Evolutionary conservation across 1,284 basidiomycete genomes (phyloP).

Genomic region (Gomphus bonarii): DNA sequence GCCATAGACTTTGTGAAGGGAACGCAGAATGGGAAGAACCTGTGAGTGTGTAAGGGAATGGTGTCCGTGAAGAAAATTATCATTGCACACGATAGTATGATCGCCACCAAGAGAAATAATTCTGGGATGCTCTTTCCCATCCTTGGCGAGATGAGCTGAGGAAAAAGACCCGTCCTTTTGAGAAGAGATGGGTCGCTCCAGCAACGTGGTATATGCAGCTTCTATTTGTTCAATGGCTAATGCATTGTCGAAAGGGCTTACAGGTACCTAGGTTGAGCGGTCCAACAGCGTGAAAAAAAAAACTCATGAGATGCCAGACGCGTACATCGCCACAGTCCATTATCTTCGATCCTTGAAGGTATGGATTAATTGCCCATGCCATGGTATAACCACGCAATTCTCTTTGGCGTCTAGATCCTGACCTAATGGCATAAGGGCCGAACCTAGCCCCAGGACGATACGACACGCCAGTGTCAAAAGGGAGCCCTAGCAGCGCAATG

Average conservation of each 20-base stretch:
- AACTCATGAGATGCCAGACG: conserved; percentile 3
- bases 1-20: conserved; percentile 62
- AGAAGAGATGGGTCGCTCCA: conserved; percentile 40
- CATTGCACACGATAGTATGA: conserved; percentile 58
- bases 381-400: conserved; percentile 48
- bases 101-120: conserved; percentile 70
- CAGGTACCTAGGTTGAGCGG: conserved; percentile 40
- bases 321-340: conserved; percentile 76
- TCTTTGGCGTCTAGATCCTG: conserved; percentile 60
- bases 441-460: conserved; percentile 73
- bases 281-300: not conserved
- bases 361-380: conserved; percentile 62
- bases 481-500: conserved; percentile 70
- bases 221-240: conserved; percentile 73
- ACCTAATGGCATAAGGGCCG: conserved; percentile 72
- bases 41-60: not conserved
- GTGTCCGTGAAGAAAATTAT: not conserved
- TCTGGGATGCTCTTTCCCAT: conserved; percentile 50
- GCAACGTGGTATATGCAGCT: conserved; percentile 61
- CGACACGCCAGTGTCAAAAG: conserved; percentile 66
- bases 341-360: conserved; percentile 42
- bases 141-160: conserved; percentile 32
- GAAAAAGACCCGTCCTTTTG: conserved; percentile 20
- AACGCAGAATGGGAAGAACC: conserved; percentile 52
- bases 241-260: conserved; percentile 63